Conservation (phyloP, 352 stramenopile genomes). For the Pythium apleroticum region DNA sequence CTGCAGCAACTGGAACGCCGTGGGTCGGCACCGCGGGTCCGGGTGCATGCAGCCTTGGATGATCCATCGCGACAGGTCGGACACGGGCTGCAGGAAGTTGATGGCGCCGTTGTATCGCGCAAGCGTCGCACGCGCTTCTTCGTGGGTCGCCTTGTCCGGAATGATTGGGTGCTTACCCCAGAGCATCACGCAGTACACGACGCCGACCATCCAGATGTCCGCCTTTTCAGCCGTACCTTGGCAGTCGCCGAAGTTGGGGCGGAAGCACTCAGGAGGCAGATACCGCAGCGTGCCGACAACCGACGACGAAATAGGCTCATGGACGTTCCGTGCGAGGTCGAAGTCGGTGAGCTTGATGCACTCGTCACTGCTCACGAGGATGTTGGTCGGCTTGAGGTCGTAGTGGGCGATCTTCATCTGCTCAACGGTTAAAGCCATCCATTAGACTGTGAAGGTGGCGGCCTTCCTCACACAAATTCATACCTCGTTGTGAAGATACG, state of each 20-base stretch:
- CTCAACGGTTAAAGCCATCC: too few species aligned
- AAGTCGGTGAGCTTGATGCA: constrained; percentile 92
- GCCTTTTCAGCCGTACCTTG: constrained; percentile 74
- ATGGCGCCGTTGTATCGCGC: constrained; percentile 35
- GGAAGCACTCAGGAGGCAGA: constrained; percentile 74
- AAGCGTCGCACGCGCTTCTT: constrained; percentile 37
- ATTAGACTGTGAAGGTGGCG: neutral
- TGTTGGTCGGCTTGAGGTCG: constrained; percentile 97
- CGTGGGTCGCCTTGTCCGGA: constrained; percentile 53
- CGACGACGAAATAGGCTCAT: constrained; percentile 56
- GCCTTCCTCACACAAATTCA: neutral
- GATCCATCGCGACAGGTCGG: constrained; percentile 63
- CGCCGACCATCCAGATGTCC: constrained; percentile 83
- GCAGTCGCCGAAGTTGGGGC: constrained; percentile 50
- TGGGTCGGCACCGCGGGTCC: constrained; percentile 61
- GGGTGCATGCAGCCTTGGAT: constrained; percentile 67
- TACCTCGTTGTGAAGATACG: constrained; percentile 77
- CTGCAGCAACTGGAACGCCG: constrained; percentile 59
- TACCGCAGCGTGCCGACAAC: constrained; percentile 75
- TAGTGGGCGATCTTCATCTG: constrained; percentile 82
- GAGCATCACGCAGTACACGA: constrained; percentile 77
- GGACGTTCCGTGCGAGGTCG: constrained; percentile 72
- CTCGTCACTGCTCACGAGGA: constrained; percentile 91
- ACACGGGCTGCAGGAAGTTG: constrained; percentile 42
- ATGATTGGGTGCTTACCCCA: constrained; percentile 78